A percentile compares a stretch with the other conserved stretches of the same genome.
These are phyloP conservation scores for Gynochthodes officinalis DNA, from an alignment of 257 asterid species.

Conservation along the genomic window DNA sequence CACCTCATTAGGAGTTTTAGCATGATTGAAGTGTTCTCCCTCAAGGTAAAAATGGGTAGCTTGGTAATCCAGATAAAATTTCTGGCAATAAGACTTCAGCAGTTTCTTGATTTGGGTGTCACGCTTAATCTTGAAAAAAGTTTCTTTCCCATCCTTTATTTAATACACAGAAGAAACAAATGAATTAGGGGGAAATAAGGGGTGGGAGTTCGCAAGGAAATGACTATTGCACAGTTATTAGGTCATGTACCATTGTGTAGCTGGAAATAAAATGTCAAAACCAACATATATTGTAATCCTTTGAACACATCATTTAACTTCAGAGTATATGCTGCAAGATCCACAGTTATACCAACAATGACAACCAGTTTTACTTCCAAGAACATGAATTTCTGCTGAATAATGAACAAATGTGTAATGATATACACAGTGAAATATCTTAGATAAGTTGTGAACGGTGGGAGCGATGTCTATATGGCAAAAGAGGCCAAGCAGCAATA, in stretches of 20 bases:
- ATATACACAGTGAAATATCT: too few relatives aligned
- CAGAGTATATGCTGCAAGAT: too few relatives aligned
- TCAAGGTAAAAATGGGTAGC: conserved; percentile 5
- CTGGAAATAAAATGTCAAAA: background rate
- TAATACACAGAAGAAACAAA: background rate
- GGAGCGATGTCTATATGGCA: too few relatives aligned
- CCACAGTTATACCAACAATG: background rate
- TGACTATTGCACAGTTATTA: background rate
- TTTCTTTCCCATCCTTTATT: conserved; percentile 1
- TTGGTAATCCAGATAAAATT: conserved; percentile 4
- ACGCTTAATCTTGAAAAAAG: conserved; percentile 13
- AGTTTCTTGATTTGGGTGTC: conserved; percentile 9
- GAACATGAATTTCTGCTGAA: background rate
- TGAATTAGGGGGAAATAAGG: background rate
- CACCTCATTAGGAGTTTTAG: conserved; percentile 13
- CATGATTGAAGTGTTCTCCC: conserved; percentile 7
- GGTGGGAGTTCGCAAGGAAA: background rate
- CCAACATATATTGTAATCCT: background rate
- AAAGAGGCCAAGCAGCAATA: too few relatives aligned
- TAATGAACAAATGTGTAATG: background rate
- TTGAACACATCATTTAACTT: background rate
- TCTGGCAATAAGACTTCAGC: conserved; percentile 7
- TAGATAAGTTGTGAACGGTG: too few relatives aligned
- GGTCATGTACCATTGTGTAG: background rate
- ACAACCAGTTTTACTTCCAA: background rate